These are phyloP conservation scores for Termitomyces sp. DNA, from an alignment of 768 basidiomycete genomes.

Conservation along the genomic window DNA sequence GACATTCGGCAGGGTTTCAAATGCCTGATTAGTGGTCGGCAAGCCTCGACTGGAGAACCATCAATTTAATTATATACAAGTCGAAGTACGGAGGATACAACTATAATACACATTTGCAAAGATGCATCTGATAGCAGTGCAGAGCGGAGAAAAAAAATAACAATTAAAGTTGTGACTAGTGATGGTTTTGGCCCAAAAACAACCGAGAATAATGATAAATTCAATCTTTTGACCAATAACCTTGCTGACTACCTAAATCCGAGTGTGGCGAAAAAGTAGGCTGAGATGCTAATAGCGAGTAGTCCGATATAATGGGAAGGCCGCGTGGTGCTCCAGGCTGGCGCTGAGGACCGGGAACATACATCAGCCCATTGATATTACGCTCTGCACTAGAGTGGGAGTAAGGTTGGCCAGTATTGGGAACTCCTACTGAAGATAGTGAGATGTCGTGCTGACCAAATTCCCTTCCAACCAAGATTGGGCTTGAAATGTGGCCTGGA, in stretches of 20 bases:
- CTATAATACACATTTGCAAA: background rate
- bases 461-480: conserved; percentile 9
- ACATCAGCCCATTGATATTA: conserved; percentile 11
- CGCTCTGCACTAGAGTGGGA: conserved; percentile 8
- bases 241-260: conserved; percentile 7
- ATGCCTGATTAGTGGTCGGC: background rate
- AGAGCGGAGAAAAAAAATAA: background rate
- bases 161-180: background rate
- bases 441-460: conserved; percentile 17
- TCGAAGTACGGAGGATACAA: background rate
- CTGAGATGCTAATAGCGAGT: conserved; percentile 12
- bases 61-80: background rate
- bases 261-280: conserved; percentile 6
- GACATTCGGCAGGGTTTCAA: background rate
- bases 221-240: conserved; percentile 16
- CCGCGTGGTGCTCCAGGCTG: conserved; percentile 13
- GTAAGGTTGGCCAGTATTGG: conserved; percentile 22
- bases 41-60: background rate
- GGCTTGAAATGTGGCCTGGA: conserved; percentile 22
- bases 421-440: conserved; percentile 19
- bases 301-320: conserved; percentile 15
- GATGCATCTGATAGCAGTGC: background rate
- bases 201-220: background rate
- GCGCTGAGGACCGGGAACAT: conserved; percentile 8
- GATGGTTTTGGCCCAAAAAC: background rate